A percentile compares a stretch with the other conserved stretches of the same genome.
These are phyloP conservation scores for Thielaviopsis ethacetica DNA, from an alignment of 2,329 filamentous ascomycete species.

Conservation along the genomic window DNA sequence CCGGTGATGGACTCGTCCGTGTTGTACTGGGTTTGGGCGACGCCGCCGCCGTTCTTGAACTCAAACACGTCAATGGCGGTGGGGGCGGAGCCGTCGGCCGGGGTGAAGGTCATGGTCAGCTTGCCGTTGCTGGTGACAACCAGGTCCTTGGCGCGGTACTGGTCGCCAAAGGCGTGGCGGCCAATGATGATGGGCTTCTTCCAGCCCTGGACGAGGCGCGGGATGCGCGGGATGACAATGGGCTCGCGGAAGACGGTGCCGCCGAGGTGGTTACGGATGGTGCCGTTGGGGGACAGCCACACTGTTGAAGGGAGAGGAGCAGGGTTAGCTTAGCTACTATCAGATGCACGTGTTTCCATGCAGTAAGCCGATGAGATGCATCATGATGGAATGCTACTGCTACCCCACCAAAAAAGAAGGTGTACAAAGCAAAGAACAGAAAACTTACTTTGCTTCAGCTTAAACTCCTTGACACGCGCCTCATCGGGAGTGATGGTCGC, in stretches of 20 bases:
- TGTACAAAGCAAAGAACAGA: neutral
- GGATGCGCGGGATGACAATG: slow-evolving; percentile 87
- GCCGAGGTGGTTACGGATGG: slow-evolving; percentile 57
- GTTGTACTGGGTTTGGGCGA: slow-evolving; percentile 96
- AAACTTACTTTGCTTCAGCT: slow-evolving; percentile 83
- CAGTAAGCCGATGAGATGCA: no score
- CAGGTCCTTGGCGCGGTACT: slow-evolving; percentile 91
- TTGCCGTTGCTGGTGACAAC: slow-evolving; percentile 73
- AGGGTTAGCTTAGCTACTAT: slow-evolving; percentile 3
- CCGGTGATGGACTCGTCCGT: slow-evolving; percentile 88
- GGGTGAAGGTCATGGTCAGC: slow-evolving; percentile 89
- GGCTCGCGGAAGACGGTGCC: slow-evolving; percentile 98
- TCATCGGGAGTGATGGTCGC: slow-evolving; percentile 98
- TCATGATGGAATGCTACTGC: no score
- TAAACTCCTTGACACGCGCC: slow-evolving; percentile 90
- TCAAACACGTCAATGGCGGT: slow-evolving; percentile 81
- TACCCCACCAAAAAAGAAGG: no score
- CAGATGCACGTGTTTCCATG: no score
- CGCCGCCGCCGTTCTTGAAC: slow-evolving; percentile 72
- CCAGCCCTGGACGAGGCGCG: slow-evolving; percentile 90
- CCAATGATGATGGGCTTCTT: slow-evolving; percentile 99
- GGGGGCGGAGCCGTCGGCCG: slow-evolving; percentile 55
- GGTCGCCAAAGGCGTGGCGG: slow-evolving; percentile 94
- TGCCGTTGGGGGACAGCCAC: slow-evolving; percentile 98
- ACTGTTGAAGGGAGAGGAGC: slow-evolving; percentile 33